These are phyloP conservation scores for Globisporangium okanoganense DNA, from an alignment of 352 stramenopile genomes.

Conservation along the genomic window DNA sequence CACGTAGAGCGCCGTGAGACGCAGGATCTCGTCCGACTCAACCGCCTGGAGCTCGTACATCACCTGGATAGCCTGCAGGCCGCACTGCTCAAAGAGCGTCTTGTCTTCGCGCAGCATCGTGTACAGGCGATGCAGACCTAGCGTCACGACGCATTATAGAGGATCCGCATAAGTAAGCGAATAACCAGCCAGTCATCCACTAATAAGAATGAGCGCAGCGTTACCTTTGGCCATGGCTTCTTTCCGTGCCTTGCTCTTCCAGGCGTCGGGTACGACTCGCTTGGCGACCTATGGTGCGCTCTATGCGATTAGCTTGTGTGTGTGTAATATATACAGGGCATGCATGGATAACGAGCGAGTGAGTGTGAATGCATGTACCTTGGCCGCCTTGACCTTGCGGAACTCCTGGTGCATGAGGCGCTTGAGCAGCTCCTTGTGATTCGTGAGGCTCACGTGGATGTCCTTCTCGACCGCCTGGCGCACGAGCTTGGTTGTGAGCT, in stretches of 20 bases:
- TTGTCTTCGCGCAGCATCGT: constrained; percentile 25
- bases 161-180: background rate
- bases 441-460: constrained; percentile 79
- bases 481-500: constrained; percentile 78
- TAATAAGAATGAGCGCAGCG: background rate
- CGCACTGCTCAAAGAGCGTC: constrained; percentile 19
- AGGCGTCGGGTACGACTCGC: constrained; percentile 44
- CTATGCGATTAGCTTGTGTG: background rate
- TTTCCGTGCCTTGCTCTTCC: constrained; percentile 48
- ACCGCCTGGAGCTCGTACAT: constrained; percentile 63
- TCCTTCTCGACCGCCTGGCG: constrained; percentile 84
- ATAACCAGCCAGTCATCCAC: background rate
- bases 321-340: background rate
- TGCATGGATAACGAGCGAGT: background rate
- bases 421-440: constrained; percentile 88
- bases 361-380: constrained; percentile 21
- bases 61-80: constrained; percentile 55
- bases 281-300: constrained; percentile 36
- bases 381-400: constrained; percentile 69
- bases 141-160: background rate
- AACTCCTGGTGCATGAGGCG: constrained; percentile 85
- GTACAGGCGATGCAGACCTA: constrained; percentile 38
- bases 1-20: constrained; percentile 48
- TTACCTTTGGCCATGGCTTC: constrained; percentile 40
- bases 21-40: constrained; percentile 41